Evolutionary conservation across 805 yeast species (phyloP).

Genomic region (Pichia membranifaciens): DNA sequence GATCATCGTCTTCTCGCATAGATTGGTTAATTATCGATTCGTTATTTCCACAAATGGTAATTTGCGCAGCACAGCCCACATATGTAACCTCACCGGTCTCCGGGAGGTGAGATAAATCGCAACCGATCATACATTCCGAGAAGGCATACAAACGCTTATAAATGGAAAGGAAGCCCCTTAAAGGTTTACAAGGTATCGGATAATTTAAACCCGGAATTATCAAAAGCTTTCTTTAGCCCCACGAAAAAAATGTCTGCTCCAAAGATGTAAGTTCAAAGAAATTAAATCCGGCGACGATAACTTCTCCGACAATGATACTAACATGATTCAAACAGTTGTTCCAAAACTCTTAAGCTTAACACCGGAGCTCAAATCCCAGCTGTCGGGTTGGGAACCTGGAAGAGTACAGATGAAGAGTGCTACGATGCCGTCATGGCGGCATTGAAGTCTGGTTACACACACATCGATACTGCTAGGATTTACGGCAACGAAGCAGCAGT

Average conservation of each 20-base stretch:
- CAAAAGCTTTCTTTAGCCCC: too few species aligned
- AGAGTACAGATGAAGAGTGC: slow-evolving; percentile 36
- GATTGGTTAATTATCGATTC: too few species aligned
- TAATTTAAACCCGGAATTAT: too few species aligned
- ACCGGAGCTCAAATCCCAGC: slow-evolving; percentile 17
- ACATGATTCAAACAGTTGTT: background rate
- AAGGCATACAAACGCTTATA: too few species aligned
- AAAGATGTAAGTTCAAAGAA: background rate
- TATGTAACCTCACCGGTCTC: too few species aligned
- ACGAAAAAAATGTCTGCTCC: background rate
- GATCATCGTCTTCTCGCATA: too few species aligned
- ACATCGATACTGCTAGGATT: slow-evolving; percentile 70
- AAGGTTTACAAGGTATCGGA: too few species aligned
- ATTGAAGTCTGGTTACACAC: slow-evolving; percentile 61
- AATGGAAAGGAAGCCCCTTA: too few species aligned
- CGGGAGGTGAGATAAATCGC: too few species aligned
- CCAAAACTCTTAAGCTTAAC: slow-evolving; percentile 5
- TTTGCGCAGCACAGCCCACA: too few species aligned
- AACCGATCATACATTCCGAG: background rate
- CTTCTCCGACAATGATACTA: background rate
- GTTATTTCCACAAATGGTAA: too few species aligned
- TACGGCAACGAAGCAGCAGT: slow-evolving; percentile 58
- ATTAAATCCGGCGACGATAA: too few species aligned
- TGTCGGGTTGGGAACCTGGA: slow-evolving; percentile 20
- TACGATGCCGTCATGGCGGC: slow-evolving; percentile 56